Evolutionary conservation across 495 filamentous ascomycete species (phyloP).

Genomic region (Xylaria nigripes): DNA sequence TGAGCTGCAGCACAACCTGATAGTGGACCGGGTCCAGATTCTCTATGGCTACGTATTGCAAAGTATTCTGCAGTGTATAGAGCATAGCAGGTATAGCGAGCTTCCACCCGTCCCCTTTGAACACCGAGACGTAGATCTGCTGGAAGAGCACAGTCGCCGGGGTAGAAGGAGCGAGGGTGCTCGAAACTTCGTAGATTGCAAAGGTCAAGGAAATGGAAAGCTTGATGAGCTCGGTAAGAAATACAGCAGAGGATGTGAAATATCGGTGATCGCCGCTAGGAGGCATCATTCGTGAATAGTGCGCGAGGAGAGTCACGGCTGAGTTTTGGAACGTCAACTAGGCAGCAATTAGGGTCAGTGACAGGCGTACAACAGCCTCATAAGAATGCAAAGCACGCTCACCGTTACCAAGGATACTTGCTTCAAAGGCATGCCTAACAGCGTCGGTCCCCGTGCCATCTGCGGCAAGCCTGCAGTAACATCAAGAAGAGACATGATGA

Average conservation of each 20-base stretch:
- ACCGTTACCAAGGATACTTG: slow-evolving; percentile 72
- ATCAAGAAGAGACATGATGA: slow-evolving; percentile 33
- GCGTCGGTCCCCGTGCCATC: slow-evolving; percentile 33
- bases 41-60: slow-evolving; percentile 87
- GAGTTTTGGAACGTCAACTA: slow-evolving; percentile 78
- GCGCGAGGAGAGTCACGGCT: slow-evolving; percentile 71
- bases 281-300: slow-evolving; percentile 91
- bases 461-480: slow-evolving; percentile 21
- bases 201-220: slow-evolving; percentile 77
- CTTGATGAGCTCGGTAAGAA: slow-evolving; percentile 90
- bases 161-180: slow-evolving; percentile 61
- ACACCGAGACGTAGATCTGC: slow-evolving; percentile 70
- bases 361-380: neutral
- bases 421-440: slow-evolving; percentile 65
- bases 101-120: slow-evolving; percentile 95
- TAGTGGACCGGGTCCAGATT: slow-evolving; percentile 89
- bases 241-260: slow-evolving; percentile 86
- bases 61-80: slow-evolving; percentile 82
- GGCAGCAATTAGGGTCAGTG: slow-evolving; percentile 15
- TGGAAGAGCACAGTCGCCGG: slow-evolving; percentile 72
- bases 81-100: slow-evolving; percentile 80
- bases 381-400: slow-evolving; percentile 20
- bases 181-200: slow-evolving; percentile 77
- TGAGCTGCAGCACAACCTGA: slow-evolving; percentile 87
- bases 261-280: slow-evolving; percentile 73